Percentiles rank a stretch among this genome's conserved stretches.
phyloP scores from a whole-genome alignment of 2,329 filamentous ascomycete species.

The Microsporum ferrugineum region DNA sequence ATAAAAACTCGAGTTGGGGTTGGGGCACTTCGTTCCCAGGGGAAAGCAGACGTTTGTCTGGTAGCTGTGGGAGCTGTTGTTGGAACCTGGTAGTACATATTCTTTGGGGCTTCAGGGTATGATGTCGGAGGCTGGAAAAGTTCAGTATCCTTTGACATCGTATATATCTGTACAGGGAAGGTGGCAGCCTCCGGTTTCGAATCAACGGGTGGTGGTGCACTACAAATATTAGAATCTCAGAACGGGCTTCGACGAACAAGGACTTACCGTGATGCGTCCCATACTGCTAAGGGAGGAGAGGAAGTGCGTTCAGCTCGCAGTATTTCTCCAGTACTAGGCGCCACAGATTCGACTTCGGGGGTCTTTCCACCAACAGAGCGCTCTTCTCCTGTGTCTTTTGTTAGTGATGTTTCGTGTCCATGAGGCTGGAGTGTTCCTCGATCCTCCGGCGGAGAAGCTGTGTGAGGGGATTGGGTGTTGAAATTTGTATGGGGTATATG shows the following conservation, averaged over 20 bases:
- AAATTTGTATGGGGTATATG: not conserved
- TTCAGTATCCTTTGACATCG: constrained; percentile 64
- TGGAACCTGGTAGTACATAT: constrained; percentile 83
- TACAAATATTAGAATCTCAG: constrained; percentile 24
- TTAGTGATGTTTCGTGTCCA: not conserved
- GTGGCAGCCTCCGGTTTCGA: constrained; percentile 77
- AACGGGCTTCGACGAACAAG: not conserved
- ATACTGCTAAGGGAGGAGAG: constrained; percentile 48
- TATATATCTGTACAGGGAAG: constrained; percentile 66
- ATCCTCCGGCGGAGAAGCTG: not conserved
- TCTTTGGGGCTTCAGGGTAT: constrained; percentile 71
- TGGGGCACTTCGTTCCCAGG: constrained; percentile 67
- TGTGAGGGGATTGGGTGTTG: constrained; percentile 10
- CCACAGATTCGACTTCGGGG: not conserved
- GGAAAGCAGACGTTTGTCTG: constrained; percentile 63
- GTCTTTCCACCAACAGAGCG: not conserved
- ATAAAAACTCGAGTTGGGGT: constrained; percentile 43
- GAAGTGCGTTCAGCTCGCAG: constrained; percentile 34
- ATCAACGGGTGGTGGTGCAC: constrained; percentile 49
- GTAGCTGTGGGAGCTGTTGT: constrained; percentile 44
- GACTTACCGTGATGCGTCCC: constrained; percentile 51
- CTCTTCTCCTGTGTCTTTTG: not conserved
- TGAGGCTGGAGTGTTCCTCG: not conserved
- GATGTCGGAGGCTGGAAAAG: constrained; percentile 65
- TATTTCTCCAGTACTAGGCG: not conserved